Evolutionary conservation across 2,329 filamentous ascomycete species (phyloP).

Genomic region (Niveomyces coronatus): DNA sequence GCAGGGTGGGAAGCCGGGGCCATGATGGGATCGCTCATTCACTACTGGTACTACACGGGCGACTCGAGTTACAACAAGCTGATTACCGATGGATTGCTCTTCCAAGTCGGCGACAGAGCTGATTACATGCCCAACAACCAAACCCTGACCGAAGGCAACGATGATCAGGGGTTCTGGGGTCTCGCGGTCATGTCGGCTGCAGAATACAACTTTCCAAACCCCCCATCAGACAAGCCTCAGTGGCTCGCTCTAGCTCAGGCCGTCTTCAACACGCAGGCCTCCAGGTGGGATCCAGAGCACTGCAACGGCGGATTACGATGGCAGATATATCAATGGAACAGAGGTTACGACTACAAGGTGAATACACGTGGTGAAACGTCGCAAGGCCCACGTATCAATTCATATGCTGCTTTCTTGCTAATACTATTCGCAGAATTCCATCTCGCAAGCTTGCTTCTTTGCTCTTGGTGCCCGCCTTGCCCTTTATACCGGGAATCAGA

Average conservation of each 20-base stretch:
- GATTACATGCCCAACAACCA: conserved; percentile 62
- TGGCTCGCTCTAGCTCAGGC: conserved; percentile 67
- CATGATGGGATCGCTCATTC: conserved; percentile 60
- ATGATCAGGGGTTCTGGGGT: conserved; percentile 80
- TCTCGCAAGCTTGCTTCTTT: conserved; percentile 54
- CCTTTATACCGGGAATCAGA: conserved; percentile 65
- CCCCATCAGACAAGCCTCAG: conserved; percentile 49
- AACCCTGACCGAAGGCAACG: conserved; percentile 53
- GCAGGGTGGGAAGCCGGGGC: conserved; percentile 61
- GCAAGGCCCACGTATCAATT: not conserved
- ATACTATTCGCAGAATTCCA: conserved; percentile 37
- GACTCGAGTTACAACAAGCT: conserved; percentile 54
- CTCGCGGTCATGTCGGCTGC: conserved; percentile 70
- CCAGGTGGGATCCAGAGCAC: conserved; percentile 57
- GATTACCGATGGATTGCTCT: conserved; percentile 46
- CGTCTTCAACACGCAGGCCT: conserved; percentile 70
- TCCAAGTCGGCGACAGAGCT: conserved; percentile 47
- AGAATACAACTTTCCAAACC: conserved; percentile 65
- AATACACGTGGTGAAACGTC: too few relatives aligned
- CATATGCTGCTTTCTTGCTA: not conserved
- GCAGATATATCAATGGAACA: conserved; percentile 80
- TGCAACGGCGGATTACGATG: conserved; percentile 72
- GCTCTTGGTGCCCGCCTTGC: conserved; percentile 58
- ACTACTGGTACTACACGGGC: conserved; percentile 63
- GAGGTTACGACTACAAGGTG: conserved; percentile 64